Evolutionary conservation across 768 basidiomycete species (phyloP).

Genomic region (Boletus tomentosulus): DNA sequence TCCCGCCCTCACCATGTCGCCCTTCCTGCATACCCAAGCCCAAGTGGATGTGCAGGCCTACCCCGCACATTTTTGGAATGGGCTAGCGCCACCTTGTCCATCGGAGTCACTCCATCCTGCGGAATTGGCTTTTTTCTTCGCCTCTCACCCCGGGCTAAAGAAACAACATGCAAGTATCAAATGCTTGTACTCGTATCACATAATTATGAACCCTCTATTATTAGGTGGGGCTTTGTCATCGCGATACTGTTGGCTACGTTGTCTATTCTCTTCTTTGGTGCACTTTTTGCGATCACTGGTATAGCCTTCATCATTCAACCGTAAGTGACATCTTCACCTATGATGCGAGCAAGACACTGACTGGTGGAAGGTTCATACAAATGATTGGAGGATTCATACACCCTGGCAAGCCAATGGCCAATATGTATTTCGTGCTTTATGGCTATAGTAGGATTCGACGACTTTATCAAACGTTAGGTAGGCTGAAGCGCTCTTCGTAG

Average conservation of each 20-base stretch:
- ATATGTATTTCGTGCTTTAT: slow-evolving; percentile 42
- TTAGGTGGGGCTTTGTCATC: slow-evolving; percentile 47
- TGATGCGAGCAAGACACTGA: background rate
- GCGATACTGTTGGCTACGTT: slow-evolving; percentile 46
- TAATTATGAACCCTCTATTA: background rate
- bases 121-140: too few relatives aligned
- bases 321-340: slow-evolving; percentile 13
- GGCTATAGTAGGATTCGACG: slow-evolving; percentile 38
- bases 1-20: too few relatives aligned
- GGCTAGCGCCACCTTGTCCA: too few relatives aligned
- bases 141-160: too few relatives aligned
- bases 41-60: too few relatives aligned
- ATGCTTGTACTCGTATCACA: background rate
- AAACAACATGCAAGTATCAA: too few relatives aligned
- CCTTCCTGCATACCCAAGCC: too few relatives aligned
- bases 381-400: slow-evolving; percentile 37
- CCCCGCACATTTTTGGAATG: too few relatives aligned
- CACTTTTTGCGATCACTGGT: slow-evolving; percentile 50
- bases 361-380: slow-evolving; percentile 28
- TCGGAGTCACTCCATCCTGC: too few relatives aligned
- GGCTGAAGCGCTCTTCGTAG: slow-evolving; percentile 33
- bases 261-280: slow-evolving; percentile 52
- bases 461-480: slow-evolving; percentile 37
- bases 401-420: slow-evolving; percentile 40
- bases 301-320: slow-evolving; percentile 20